A percentile compares a stretch with the other conserved stretches of the same genome.
Evolutionary conservation across 2,329 filamentous ascomycete species (phyloP).

Genomic region (Ophiosphaerella herpotricha): DNA sequence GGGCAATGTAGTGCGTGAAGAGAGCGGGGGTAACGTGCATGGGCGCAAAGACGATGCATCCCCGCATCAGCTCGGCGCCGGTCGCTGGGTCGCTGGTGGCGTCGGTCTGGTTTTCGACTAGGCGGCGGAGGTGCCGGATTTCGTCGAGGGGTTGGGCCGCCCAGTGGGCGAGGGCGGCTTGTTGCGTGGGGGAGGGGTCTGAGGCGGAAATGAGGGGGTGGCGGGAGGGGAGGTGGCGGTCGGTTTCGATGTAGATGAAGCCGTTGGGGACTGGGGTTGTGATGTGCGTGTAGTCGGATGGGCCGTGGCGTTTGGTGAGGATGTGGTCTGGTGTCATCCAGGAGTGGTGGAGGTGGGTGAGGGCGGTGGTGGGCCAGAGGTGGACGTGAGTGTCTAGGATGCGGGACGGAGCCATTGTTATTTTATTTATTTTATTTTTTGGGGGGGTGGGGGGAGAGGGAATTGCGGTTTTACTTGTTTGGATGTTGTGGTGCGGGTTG

Average conservation of each 20-base stretch:
- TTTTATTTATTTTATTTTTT: too few relatives aligned
- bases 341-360: conserved; percentile 64
- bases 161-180: conserved; percentile 51
- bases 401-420: background rate
- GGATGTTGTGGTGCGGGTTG: background rate
- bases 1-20: conserved; percentile 67
- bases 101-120: conserved; percentile 67
- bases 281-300: conserved; percentile 62
- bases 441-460: too few relatives aligned
- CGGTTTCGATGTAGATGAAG: conserved; percentile 83
- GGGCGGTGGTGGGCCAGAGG: conserved; percentile 71
- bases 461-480: too few relatives aligned
- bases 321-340: conserved; percentile 66
- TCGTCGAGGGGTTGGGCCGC: conserved; percentile 74
- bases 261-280: conserved; percentile 48
- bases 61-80: conserved; percentile 53
- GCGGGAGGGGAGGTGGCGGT: conserved; percentile 56
- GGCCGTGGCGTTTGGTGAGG: conserved; percentile 67
- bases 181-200: conserved; percentile 3
- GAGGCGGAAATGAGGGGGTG: conserved; percentile 4
- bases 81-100: conserved; percentile 52
- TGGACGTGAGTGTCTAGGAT: conserved; percentile 93
- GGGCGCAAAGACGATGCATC: conserved; percentile 85
- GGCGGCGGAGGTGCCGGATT: conserved; percentile 68
- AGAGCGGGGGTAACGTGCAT: conserved; percentile 66